A percentile compares a stretch with the other conserved stretches of the same genome.
These are phyloP conservation scores for Fraxinus platypoda DNA, from an alignment of 305 asterid genomes.

Conservation along the genomic window DNA sequence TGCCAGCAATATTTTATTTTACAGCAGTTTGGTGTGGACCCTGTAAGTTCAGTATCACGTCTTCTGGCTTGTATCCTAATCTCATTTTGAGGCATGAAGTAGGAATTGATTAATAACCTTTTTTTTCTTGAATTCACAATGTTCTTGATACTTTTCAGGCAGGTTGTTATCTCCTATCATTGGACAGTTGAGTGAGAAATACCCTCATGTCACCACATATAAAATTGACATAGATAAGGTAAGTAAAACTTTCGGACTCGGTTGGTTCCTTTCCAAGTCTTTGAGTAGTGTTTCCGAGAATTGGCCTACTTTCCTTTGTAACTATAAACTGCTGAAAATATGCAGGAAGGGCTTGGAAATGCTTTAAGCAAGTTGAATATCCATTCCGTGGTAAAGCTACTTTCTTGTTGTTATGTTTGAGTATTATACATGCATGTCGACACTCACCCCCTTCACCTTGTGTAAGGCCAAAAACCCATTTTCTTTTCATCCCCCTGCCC, in stretches of 20 bases:
- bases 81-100: background rate
- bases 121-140: background rate
- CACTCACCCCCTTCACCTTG: background rate
- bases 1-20: constrained; percentile 87
- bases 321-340: constrained; percentile 21
- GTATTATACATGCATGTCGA: background rate
- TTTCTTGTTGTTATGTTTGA: background rate
- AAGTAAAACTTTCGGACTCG: background rate
- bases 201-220: constrained; percentile 84
- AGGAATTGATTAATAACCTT: constrained; percentile 2
- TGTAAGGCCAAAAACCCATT: background rate
- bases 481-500: background rate
- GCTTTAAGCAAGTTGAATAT: constrained; percentile 58
- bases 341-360: constrained; percentile 73
- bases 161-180: constrained; percentile 72
- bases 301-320: background rate
- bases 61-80: background rate
- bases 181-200: constrained; percentile 74
- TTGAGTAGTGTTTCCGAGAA: background rate
- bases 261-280: constrained; percentile 13
- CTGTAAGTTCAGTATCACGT: constrained; percentile 50
- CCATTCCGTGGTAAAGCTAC: constrained; percentile 65
- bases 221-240: constrained; percentile 94
- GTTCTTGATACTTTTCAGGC: constrained; percentile 43
- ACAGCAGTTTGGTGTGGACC: constrained; percentile 99